A percentile compares a stretch with the other conserved stretches of the same genome.
Conservation (phyloP, 139 green algal genomes). For the Trebouxia sp. region DNA sequence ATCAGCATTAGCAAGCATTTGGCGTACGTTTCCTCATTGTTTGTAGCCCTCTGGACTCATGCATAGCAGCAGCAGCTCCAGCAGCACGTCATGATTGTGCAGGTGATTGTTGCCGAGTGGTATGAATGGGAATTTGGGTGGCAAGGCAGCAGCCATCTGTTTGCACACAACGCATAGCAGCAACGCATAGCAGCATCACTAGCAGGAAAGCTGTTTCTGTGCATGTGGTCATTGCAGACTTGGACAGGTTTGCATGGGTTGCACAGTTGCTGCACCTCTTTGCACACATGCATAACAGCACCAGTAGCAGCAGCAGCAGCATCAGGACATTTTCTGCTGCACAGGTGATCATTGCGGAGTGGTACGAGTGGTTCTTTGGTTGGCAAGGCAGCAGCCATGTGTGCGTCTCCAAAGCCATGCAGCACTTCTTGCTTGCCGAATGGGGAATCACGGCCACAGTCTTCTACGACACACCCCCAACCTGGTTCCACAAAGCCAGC, state of each 20-base stretch:
- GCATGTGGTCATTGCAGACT: no score
- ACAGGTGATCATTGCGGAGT: conserved; percentile 59
- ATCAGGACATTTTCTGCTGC: not conserved
- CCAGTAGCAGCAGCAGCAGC: not conserved
- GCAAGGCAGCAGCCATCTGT: conserved; percentile 64
- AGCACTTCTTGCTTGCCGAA: conserved; percentile 58
- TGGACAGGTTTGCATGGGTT: no score
- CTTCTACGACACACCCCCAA: conserved; percentile 86
- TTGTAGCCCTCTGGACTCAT: no score
- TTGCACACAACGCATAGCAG: conserved; percentile 87
- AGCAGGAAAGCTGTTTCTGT: no score
- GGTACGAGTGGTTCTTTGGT: conserved; percentile 69
- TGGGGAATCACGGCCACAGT: conserved; percentile 81
- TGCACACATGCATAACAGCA: not conserved
- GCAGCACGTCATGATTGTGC: not conserved
- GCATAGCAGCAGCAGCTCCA: no score
- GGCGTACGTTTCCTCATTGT: no score
- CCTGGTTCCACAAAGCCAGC: conserved; percentile 66
- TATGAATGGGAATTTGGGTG: conserved; percentile 70
- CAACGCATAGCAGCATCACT: no score
- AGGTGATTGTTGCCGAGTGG: conserved; percentile 49
- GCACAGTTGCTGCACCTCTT: no score
- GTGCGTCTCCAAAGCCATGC: conserved; percentile 90
- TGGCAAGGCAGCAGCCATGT: conserved; percentile 57
- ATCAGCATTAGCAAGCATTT: no score